These are phyloP conservation scores for Alternaria postmessia DNA, from an alignment of 2,329 filamentous ascomycete species.

Conservation along the genomic window DNA sequence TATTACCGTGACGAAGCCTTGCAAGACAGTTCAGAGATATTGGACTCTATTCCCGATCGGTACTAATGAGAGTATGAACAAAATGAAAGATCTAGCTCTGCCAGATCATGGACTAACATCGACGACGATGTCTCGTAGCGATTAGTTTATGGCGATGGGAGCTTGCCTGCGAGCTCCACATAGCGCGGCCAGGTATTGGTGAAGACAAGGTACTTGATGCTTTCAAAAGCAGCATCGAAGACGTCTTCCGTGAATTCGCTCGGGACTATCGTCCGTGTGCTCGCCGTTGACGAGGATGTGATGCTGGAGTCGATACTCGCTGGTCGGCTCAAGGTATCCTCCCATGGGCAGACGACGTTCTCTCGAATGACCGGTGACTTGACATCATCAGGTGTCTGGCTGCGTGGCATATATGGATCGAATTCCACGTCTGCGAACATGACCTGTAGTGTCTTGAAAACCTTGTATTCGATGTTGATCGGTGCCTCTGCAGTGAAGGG, in stretches of 20 bases:
- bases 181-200: conserved; percentile 51
- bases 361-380: conserved; percentile 36
- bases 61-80: not conserved
- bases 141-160: conserved; percentile 7
- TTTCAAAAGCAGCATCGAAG: conserved; percentile 48
- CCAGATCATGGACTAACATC: not conserved
- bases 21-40: not conserved
- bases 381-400: conserved; percentile 32
- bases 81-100: not conserved
- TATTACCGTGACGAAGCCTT: not conserved
- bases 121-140: not conserved
- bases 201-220: conserved; percentile 51
- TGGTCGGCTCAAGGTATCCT: conserved; percentile 44
- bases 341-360: conserved; percentile 51
- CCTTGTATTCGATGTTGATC: conserved; percentile 52
- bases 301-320: conserved; percentile 41
- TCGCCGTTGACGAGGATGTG: conserved; percentile 33
- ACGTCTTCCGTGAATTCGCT: conserved; percentile 46
- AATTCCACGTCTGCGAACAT: conserved; percentile 46
- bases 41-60: not conserved
- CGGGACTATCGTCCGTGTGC: conserved; percentile 41
- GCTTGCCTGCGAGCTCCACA: conserved; percentile 40
- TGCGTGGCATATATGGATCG: conserved; percentile 46
- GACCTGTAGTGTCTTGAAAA: conserved; percentile 46
- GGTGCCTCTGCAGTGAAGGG: conserved; percentile 49